Evolutionary conservation across 345 rosid genomes (phyloP), one percentile per base, ranked within the genome.

Genomic region (Theobroma cacao): DNA sequence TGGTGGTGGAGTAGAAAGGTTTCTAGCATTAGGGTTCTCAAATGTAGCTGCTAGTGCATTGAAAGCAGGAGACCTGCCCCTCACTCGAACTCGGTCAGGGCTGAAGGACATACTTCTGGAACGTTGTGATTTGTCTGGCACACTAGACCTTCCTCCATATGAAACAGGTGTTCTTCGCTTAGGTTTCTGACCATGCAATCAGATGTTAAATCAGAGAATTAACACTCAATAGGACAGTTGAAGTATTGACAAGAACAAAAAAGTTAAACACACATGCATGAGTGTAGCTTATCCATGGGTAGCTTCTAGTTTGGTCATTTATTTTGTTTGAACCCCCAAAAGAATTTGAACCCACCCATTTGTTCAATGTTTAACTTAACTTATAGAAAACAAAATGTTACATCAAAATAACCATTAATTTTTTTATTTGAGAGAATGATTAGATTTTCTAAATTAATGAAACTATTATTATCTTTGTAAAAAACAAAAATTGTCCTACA

Each of bases 41-140:
- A 97, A 97, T 82, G 77, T 94, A 77, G 98, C 97, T 76, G 99
- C 99, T 43, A 97, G 91, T 40, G 96, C 96, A 78, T 89, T 97
- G 90, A 97, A 97, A 75, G 98, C 97, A 20, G 98, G 99, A 77
- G 99, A 97, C 85, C 99, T 91, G 67, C 99, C 99, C 82, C 99
- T 89, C 78, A 93, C 97, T 15, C 98, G 98, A 80, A 92, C 94
- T 82, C 99, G 88, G 47, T 97, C 99, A 38, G 98, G 92, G 83
- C 95, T 97, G 86, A 88, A 97, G 55, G 99, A 93, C 93, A 94
- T 82, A 83, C 99, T 97, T 87, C 99, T 91, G 11, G 99, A 94
- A 77, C 99, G 98, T 82, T 94, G 98, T 40, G 93, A 81, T 83
- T 97, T 94, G 56, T 94, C 98, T 30, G 98, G 95, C 47, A 86